Base-by-base conservation (phyloP, 2,329 filamentous ascomycete species). In the Emmonsiellopsis sp. region DNA sequence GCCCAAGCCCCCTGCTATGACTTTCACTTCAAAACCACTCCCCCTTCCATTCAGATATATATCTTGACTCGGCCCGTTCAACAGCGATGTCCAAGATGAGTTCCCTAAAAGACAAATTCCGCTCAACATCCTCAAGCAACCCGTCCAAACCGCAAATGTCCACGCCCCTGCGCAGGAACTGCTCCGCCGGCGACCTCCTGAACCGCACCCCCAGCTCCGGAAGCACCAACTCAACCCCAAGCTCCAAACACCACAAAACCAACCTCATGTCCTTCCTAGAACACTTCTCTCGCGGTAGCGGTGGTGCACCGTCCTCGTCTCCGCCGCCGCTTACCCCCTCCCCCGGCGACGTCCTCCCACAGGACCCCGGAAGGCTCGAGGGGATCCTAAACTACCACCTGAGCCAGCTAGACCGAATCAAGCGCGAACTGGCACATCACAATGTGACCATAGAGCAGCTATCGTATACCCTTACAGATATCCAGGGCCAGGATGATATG, bases 311-410 rank as follows among this genome's bases (percentile, higher is more conserved):
- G 13, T 5, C 48, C 13, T 15, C 35, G 10, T 38, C 34, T 26
- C 47, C 48, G 3, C n/a, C 40, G 7, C 9, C n/a, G n/a, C 37
- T 44, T 20, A 32, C 48, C 5, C 35, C 41, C 35, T 55, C 50
- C 6, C 32, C 46, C 6, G 30, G 47, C 15, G 59, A 61, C 37
- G 1, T 31, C 11, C 53, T 63, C 2, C 61, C 61, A 6, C n/a
- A 57, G 5, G 58, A 61, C 37, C 42, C 50, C 15, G 35, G 41
- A 20, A 58, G 54, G 26, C 58, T 65, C 11, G 62, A 65, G 35
- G 61, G 57, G 15, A 53, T 60, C 16, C 44, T 63, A 41, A 65
- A 65, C 52, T 61, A 63, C 50, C 62, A 64, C 48, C 56, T 65
- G 10, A 52, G 58, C 42, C 64, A 67, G 50, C 57, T 65, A 16